These are phyloP conservation scores for Rhizopogon vulgaris DNA, from an alignment of 768 basidiomycete genomes.

Conservation along the genomic window DNA sequence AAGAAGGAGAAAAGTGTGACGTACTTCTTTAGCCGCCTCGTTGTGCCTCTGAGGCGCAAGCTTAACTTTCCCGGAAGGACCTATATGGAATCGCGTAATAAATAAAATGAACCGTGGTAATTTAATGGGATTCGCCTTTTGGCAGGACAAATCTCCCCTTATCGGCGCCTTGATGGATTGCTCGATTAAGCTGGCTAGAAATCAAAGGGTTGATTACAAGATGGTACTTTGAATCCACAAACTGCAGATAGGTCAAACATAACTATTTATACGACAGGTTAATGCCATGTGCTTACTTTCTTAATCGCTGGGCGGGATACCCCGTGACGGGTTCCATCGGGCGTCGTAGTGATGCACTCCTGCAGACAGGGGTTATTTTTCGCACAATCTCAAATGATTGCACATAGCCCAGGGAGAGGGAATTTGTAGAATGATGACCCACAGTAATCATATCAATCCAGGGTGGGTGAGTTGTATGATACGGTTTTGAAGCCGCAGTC, in stretches of 20 bases:
- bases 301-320: slow-evolving; percentile 78
- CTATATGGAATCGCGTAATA: slow-evolving; percentile 3
- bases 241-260: slow-evolving; percentile 26
- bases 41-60: slow-evolving; percentile 11
- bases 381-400: slow-evolving; percentile 27
- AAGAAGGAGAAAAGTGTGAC: background rate
- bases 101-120: background rate
- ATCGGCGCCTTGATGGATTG: slow-evolving; percentile 48
- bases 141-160: slow-evolving; percentile 50
- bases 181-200: slow-evolving; percentile 43
- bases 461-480: slow-evolving; percentile 46
- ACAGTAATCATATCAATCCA: slow-evolving; percentile 40
- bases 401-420: slow-evolving; percentile 1
- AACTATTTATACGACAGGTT: background rate
- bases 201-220: slow-evolving; percentile 39
- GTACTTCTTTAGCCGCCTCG: slow-evolving; percentile 13
- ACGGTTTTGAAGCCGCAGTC: slow-evolving; percentile 29
- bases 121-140: slow-evolving; percentile 31
- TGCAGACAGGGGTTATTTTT: slow-evolving; percentile 21
- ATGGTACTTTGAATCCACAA: slow-evolving; percentile 49
- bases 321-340: slow-evolving; percentile 61
- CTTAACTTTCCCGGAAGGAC: slow-evolving; percentile 23
- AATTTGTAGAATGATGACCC: slow-evolving; percentile 23
- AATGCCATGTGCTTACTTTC: slow-evolving; percentile 51
- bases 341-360: slow-evolving; percentile 68